A percentile compares a stretch with the other conserved stretches of the same genome.
Conservation (phyloP, 1,139 yeast species). For the Suhomyces panamericanus region DNA sequence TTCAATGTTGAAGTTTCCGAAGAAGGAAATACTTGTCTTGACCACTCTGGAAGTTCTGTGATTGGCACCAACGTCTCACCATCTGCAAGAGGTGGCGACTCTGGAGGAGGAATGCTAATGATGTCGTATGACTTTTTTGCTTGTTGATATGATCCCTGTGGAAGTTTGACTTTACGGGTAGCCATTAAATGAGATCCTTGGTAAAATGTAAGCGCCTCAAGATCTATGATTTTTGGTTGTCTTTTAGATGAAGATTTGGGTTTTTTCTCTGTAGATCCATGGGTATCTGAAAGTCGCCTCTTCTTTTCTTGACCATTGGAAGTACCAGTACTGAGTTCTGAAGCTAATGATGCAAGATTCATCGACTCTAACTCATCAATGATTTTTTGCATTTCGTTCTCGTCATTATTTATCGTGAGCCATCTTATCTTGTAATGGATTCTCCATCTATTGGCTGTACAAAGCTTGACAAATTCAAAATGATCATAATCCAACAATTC, state of each 20-base stretch:
- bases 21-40: constrained; percentile 71
- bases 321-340: constrained; percentile 24
- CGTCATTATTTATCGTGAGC: constrained; percentile 34
- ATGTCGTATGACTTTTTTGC: constrained; percentile 78
- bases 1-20: constrained; percentile 69
- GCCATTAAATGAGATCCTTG: constrained; percentile 74
- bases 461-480: constrained; percentile 46
- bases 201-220: constrained; percentile 64
- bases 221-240: constrained; percentile 59
- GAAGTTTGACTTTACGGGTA: constrained; percentile 65
- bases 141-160: constrained; percentile 80
- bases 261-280: constrained; percentile 5
- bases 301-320: constrained; percentile 16
- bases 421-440: constrained; percentile 57
- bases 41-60: constrained; percentile 75
- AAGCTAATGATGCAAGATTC: constrained; percentile 25
- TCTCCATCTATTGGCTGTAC: constrained; percentile 53
- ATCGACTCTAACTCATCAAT: constrained; percentile 24
- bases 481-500: constrained; percentile 53
- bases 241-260: constrained; percentile 19
- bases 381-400: constrained; percentile 31
- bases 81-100: constrained; percentile 51
- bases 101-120: constrained; percentile 71
- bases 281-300: constrained; percentile 16
- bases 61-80: constrained; percentile 59